These are phyloP conservation scores for Gnaphalium uliginosum DNA, from an alignment of 129 eudicot species.

Conservation along the genomic window DNA sequence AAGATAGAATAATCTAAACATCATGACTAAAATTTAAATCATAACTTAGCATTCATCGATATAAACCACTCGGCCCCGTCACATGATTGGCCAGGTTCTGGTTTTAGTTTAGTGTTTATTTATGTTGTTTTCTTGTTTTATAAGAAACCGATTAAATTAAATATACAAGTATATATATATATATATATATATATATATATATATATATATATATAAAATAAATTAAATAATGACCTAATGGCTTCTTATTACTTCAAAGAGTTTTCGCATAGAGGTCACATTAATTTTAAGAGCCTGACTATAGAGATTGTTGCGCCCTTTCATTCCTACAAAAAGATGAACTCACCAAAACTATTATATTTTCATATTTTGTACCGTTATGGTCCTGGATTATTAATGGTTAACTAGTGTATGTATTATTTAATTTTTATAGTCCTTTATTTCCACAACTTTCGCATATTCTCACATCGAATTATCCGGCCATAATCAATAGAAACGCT, in stretches of 20 bases:
- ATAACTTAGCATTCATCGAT: neutral
- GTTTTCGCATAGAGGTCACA: conserved; percentile 4
- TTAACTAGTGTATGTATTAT: no score
- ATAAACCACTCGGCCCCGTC: neutral
- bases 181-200: no score
- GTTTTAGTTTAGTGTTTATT: neutral
- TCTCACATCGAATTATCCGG: no score
- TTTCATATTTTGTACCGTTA: no score
- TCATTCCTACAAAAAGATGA: conserved; percentile 10
- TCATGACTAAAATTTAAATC: no score
- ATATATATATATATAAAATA: no score
- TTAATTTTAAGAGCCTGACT: neutral
- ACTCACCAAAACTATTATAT: neutral
- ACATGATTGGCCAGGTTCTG: neutral
- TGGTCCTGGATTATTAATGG: no score
- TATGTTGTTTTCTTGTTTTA: conserved; percentile 1
- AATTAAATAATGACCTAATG: no score
- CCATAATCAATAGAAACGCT: no score
- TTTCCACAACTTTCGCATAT: no score
- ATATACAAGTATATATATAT: neutral
- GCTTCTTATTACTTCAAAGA: conserved; percentile 1
- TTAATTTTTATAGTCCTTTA: no score
- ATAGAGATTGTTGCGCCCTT: neutral
- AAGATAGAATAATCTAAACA: no score
- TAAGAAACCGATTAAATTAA: neutral